Percentiles rank a stretch among this genome's conserved stretches.
phyloP scores from a whole-genome alignment of 306 rosid species.

The Inga laurina region DNA sequence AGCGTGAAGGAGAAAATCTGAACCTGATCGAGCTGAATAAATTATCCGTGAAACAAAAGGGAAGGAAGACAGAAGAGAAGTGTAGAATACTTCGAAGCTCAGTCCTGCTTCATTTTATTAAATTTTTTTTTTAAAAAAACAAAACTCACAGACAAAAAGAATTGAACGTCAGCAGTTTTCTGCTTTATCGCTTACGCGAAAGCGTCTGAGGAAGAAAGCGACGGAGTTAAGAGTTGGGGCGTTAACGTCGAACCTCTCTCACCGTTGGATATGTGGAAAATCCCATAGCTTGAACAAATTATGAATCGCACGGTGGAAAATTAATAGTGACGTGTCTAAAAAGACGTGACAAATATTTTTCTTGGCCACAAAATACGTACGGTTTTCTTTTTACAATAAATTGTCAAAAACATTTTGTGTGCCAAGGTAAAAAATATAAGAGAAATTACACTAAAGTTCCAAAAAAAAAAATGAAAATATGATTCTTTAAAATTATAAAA shows the following conservation, averaged over 20 bases:
- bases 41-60: background rate
- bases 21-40: conserved; percentile 34
- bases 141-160: conserved; percentile 19
- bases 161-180: conserved; percentile 28
- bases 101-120: conserved; percentile 8
- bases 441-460: no score
- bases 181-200: conserved; percentile 38
- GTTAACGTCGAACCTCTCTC: background rate
- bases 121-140: no score
- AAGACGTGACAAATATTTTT: background rate
- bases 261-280: background rate
- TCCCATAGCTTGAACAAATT: background rate
- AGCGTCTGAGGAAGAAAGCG: conserved; percentile 1
- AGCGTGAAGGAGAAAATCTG: background rate
- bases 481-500: no score
- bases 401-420: no score
- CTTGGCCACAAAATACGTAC: background rate
- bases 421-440: no score
- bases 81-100: conserved; percentile 27
- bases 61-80: background rate
- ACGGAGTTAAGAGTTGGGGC: conserved; percentile 13
- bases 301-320: background rate
- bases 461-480: no score
- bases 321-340: background rate
- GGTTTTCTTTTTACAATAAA: background rate